Conservation (phyloP, 495 filamentous ascomycete species). For the Beverwykella pulmonaria region DNA sequence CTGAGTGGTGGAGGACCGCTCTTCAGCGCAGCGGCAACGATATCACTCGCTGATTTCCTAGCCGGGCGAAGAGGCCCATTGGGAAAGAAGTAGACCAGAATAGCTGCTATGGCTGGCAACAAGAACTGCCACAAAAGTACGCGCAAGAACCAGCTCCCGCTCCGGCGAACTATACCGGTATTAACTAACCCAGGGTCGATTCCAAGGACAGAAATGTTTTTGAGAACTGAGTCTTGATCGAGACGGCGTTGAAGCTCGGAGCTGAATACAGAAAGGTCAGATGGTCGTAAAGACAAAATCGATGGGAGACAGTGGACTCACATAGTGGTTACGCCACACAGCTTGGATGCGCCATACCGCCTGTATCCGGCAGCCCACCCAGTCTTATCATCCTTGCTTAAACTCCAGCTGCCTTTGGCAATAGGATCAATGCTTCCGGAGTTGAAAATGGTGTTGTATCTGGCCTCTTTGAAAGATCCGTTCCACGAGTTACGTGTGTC, state of each 20-base stretch:
- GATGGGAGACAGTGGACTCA: no score
- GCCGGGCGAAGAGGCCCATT: no score
- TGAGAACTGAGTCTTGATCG: conserved; percentile 10
- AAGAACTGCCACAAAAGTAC: conserved; percentile 5
- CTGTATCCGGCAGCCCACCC: no score
- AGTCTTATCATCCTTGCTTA: conserved; percentile 9
- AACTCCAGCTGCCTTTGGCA: conserved; percentile 13
- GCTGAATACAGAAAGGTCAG: background rate
- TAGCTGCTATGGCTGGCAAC: no score
- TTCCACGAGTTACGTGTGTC: no score
- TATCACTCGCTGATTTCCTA: no score
- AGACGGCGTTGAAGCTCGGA: conserved; percentile 16
- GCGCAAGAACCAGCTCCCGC: conserved; percentile 1
- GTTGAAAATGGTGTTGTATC: conserved; percentile 5
- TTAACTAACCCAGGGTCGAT: conserved; percentile 8
- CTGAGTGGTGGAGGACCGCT: no score
- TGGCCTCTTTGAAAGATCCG: background rate
- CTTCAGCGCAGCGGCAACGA: no score
- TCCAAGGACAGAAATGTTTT: conserved; percentile 15
- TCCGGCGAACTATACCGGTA: conserved; percentile 1
- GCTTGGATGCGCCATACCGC: conserved; percentile 13
- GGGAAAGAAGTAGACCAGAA: no score
- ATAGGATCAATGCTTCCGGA: background rate
- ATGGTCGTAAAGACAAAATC: no score
- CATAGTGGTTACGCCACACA: conserved; percentile 8